Evolutionary conservation across 177 flowering plant species (phyloP), one percentile per base, ranked within the genome.

Genomic region (Vitis hybrid): DNA sequence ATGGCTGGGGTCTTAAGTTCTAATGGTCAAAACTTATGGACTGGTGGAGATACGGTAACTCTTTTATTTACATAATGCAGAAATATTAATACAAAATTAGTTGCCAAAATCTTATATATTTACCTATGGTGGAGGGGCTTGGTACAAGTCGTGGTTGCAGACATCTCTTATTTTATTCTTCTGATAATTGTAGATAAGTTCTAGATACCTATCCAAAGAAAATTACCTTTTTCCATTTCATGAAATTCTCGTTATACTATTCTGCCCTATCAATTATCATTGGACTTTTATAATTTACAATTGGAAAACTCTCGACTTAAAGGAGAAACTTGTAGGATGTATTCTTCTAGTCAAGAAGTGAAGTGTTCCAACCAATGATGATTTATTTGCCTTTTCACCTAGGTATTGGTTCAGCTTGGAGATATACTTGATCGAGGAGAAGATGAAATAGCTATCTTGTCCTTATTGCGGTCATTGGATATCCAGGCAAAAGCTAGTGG

Each of bases 401-500:
- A 94, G 98, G 98, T 94, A 49, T 69, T 94, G 74, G 63, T 94
- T 81, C 98, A 94, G 79, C 88, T 94, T 50, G 98, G 98, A 73
- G 98, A 92, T 83, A 82, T 94, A 66, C 88, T 92, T 65, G 97
- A 92, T 67, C 78, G 97, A 57, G 97, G 99, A 31, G 90, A 91
- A 77, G 91, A 92, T 76, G 99, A 94, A 77, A 85, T 94, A 66
- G 97, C 97, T 9, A 92, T 94, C 49, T 79, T 94, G 29, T 91
- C 99, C 51, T 83, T 94, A 48, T 70, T 94, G 74, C 80, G 83
- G 55, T 94, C 97, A 53, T 76, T 94, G 73, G 88, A 87, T 74
- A 71, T 79, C 69, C 97, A 92, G 74, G 97, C 99, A 53, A 81
- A 83, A 82, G 80, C 81, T 56, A 56, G 79, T 65, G 99, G 99